Evolutionary conservation across 495 filamentous ascomycete genomes (phyloP).

Genomic region (Parachaetomium inaequale): DNA sequence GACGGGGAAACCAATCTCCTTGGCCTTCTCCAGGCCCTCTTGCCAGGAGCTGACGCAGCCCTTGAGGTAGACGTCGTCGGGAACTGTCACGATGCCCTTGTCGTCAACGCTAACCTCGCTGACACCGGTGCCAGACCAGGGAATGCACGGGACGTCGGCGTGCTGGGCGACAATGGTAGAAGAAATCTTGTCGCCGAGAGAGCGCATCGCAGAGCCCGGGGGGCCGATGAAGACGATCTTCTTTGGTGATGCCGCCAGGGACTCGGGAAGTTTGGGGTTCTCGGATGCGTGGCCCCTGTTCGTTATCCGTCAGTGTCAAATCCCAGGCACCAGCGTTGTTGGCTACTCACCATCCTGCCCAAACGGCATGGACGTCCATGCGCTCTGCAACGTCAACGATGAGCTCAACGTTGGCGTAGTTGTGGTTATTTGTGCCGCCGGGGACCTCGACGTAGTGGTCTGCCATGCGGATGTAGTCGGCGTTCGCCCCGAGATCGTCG

Average conservation of each 20-base stretch:
- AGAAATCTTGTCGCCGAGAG: slow-evolving; percentile 98
- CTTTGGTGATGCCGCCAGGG: slow-evolving; percentile 88
- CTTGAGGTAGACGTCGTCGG: slow-evolving; percentile 79
- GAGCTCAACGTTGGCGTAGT: slow-evolving; percentile 98
- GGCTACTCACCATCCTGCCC: slow-evolving; percentile 85
- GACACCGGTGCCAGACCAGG: slow-evolving; percentile 95
- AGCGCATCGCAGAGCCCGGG: slow-evolving; percentile 96
- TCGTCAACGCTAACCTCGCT: slow-evolving; percentile 73
- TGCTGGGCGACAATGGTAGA: slow-evolving; percentile 99
- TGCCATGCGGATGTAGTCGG: slow-evolving; percentile 99
- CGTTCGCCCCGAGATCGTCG: slow-evolving; percentile 96
- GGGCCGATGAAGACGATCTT: slow-evolving; percentile 99
- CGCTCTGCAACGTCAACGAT: slow-evolving; percentile 99
- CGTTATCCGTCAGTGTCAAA: slow-evolving; percentile 8
- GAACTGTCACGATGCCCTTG: slow-evolving; percentile 86
- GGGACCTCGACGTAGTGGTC: slow-evolving; percentile 99
- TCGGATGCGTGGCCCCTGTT: slow-evolving; percentile 94
- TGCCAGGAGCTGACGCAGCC: slow-evolving; percentile 85
- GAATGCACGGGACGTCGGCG: slow-evolving; percentile 94
- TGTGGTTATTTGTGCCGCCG: slow-evolving; percentile 99
- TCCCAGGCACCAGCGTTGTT: neutral
- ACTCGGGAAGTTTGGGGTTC: slow-evolving; percentile 96
- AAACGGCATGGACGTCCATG: slow-evolving; percentile 96
- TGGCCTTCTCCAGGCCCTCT: slow-evolving; percentile 83
- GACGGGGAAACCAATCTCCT: slow-evolving; percentile 92